Evolutionary conservation across 352 stramenopile genomes (phyloP).

Genomic region (Phytopythium kandeliae): DNA sequence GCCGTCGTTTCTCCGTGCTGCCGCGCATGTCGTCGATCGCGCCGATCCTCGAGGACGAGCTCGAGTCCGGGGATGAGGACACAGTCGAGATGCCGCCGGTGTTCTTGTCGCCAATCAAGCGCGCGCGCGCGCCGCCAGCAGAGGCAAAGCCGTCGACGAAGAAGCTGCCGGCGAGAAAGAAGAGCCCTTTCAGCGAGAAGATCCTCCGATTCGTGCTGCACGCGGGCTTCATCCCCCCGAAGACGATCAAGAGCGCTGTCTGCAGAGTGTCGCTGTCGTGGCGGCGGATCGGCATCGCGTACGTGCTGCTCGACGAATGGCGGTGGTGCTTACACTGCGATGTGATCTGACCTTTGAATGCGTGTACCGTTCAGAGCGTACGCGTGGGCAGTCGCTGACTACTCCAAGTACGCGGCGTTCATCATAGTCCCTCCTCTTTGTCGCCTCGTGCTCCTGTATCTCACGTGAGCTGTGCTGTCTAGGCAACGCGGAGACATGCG

Average conservation of each 20-base stretch:
- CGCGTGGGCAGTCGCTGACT: constrained; percentile 48
- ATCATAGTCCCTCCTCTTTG: too few relatives aligned
- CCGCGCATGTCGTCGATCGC: constrained; percentile 21
- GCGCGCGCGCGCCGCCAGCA: constrained; percentile 11
- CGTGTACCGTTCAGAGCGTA: constrained; percentile 21
- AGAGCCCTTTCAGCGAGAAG: constrained; percentile 21
- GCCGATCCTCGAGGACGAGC: constrained; percentile 35
- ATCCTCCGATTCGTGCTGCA: constrained; percentile 39
- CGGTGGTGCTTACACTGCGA: neutral
- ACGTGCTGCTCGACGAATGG: constrained; percentile 6
- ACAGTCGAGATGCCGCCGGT: constrained; percentile 35
- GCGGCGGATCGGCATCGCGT: constrained; percentile 38
- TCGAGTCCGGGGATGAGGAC: constrained; percentile 24
- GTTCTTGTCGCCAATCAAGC: constrained; percentile 28
- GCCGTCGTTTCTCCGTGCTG: constrained; percentile 40
- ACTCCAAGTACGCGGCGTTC: constrained; percentile 27
- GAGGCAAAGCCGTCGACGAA: constrained; percentile 6
- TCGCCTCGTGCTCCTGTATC: neutral
- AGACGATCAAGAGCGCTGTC: constrained; percentile 24
- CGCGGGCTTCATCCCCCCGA: constrained; percentile 29
- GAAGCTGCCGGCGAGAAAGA: constrained; percentile 11
- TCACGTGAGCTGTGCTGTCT: constrained; percentile 6
- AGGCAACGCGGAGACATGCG: constrained; percentile 32
- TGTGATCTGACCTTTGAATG: neutral
- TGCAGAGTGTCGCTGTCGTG: constrained; percentile 40